phyloP scores from a whole-genome alignment of 2,329 filamentous ascomycete species.

The Paecilomyces variotii region DNA sequence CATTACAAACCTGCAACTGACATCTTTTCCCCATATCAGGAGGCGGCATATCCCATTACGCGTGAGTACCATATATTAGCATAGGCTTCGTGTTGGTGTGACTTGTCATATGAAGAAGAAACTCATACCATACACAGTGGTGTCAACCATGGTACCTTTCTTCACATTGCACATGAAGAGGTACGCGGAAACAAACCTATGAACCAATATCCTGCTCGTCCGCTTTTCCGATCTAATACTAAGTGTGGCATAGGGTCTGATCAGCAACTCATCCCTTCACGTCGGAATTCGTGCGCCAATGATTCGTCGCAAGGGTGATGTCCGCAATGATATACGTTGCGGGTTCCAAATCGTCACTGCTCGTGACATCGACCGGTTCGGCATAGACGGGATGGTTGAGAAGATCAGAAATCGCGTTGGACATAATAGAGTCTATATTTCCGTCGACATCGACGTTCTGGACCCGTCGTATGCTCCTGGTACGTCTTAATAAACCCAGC shows the following conservation, averaged over 20 bases:
- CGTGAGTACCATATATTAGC: slow-evolving; percentile 27
- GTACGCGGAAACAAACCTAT: slow-evolving; percentile 1
- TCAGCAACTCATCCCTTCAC: slow-evolving; percentile 48
- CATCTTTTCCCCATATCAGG: slow-evolving; percentile 17
- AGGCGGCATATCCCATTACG: slow-evolving; percentile 45
- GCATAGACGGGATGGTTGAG: slow-evolving; percentile 41
- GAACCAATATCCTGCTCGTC: not conserved
- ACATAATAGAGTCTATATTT: slow-evolving; percentile 46
- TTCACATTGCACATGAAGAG: slow-evolving; percentile 51
- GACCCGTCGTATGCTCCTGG: slow-evolving; percentile 48
- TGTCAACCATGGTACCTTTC: slow-evolving; percentile 51
- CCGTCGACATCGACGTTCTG: slow-evolving; percentile 50
- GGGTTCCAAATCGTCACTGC: slow-evolving; percentile 49
- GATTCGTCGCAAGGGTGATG: slow-evolving; percentile 41
- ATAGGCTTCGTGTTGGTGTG: not conserved
- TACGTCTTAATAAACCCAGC: slow-evolving; percentile 12
- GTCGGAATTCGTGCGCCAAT: slow-evolving; percentile 49
- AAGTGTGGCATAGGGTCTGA: slow-evolving; percentile 30
- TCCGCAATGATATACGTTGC: slow-evolving; percentile 46
- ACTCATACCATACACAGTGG: slow-evolving; percentile 20
- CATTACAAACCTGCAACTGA: not conserved
- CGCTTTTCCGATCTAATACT: not conserved
- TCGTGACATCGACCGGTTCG: slow-evolving; percentile 44
- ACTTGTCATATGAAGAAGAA: not conserved
- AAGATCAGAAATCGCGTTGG: slow-evolving; percentile 40